Conservation (phyloP, 768 basidiomycete species). For the Leccinum broughii region DNA sequence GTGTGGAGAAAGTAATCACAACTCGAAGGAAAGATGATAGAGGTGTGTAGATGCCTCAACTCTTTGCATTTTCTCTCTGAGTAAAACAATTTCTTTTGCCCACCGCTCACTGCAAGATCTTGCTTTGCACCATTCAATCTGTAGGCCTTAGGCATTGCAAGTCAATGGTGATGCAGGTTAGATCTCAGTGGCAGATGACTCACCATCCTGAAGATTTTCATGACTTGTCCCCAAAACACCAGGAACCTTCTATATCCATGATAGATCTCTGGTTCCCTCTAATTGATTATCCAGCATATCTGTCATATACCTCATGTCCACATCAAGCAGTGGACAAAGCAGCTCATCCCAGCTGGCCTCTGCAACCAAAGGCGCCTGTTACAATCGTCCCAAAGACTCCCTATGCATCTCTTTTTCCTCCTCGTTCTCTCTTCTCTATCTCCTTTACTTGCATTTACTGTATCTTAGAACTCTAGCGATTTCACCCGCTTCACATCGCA, state of each 20-base stretch:
- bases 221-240: not conserved
- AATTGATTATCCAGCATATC: not conserved
- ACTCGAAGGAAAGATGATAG: no score
- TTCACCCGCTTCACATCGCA: no score
- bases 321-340: not conserved
- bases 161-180: not conserved
- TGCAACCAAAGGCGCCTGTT: not conserved
- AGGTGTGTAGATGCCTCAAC: not conserved
- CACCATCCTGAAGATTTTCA: not conserved
- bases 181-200: not conserved
- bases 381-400: no score
- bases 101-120: not conserved
- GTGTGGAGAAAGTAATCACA: no score
- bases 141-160: not conserved
- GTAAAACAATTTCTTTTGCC: not conserved
- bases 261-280: not conserved
- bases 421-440: no score
- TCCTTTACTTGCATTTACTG: no score
- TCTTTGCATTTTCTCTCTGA: constrained; percentile 4
- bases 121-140: constrained; percentile 36
- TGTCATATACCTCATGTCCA: not conserved
- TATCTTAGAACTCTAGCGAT: no score
- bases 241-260: not conserved
- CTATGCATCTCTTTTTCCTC: no score
- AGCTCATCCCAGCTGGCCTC: not conserved